Conservation (phyloP, 768 basidiomycete genomes). For the Mycena rebaudengoi region DNA sequence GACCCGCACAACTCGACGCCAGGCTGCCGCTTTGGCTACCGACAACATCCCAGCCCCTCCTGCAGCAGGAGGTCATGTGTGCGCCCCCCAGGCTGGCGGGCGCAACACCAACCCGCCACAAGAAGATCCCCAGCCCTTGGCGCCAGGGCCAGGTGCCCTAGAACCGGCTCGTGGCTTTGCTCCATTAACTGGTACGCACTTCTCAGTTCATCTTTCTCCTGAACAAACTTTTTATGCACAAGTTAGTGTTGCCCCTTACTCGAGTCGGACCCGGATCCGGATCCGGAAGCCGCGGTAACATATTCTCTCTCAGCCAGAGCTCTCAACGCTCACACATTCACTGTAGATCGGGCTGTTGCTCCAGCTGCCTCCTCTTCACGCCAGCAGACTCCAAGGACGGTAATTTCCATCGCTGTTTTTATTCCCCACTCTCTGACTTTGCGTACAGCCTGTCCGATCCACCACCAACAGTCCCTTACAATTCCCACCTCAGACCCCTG, state of each 20-base stretch:
- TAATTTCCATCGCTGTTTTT: conserved; percentile 5
- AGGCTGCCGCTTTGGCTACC: conserved; percentile 5
- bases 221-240: conserved; percentile 6
- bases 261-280: conserved; percentile 7
- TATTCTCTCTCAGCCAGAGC: conserved; percentile 6
- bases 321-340: conserved; percentile 8
- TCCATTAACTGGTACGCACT: conserved; percentile 8
- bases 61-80: conserved; percentile 6
- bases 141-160: conserved; percentile 1
- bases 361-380: conserved; percentile 6
- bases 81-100: background rate
- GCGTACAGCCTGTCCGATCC: conserved; percentile 4
- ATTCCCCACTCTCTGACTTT: conserved; percentile 3
- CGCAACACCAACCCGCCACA: conserved; percentile 2
- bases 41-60: conserved; percentile 4
- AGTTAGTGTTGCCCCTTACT: conserved; percentile 7
- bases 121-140: conserved; percentile 1
- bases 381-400: conserved; percentile 4
- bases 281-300: conserved; percentile 7
- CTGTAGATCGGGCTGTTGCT: conserved; percentile 7
- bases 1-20: background rate
- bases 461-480: conserved; percentile 6
- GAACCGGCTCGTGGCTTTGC: conserved; percentile 10
- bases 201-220: conserved; percentile 4
- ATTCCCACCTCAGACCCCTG: conserved; percentile 12